Percentiles rank a stretch among this genome's conserved stretches.
These are phyloP conservation scores for Candida tammaniensis DNA, from an alignment of 805 yeast species.

Conservation along the genomic window DNA sequence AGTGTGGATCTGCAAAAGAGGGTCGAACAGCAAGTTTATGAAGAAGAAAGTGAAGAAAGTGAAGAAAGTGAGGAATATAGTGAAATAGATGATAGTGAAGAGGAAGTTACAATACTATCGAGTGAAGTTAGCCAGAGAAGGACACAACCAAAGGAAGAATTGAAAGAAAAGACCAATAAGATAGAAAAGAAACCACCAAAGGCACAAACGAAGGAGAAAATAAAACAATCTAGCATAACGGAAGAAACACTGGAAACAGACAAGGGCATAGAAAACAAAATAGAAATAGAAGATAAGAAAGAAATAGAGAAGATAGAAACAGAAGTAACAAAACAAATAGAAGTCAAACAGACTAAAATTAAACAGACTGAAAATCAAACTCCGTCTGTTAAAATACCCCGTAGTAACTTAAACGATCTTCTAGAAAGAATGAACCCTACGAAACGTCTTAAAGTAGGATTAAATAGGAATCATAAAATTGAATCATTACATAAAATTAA, in stretches of 20 bases:
- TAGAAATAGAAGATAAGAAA: too few species aligned
- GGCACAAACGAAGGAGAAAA: not conserved
- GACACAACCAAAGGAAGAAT: too few species aligned
- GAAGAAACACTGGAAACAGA: not conserved
- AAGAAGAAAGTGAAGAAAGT: too few species aligned
- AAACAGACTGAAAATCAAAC: not conserved
- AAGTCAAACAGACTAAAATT: too few species aligned
- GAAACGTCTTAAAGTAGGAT: conserved; percentile 7
- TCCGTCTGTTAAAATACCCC: too few species aligned
- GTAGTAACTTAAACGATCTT: conserved; percentile 10
- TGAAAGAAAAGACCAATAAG: too few species aligned
- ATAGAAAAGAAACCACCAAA: too few species aligned
- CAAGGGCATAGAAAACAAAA: too few species aligned
- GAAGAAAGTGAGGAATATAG: conserved; percentile 13
- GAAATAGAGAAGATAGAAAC: too few species aligned
- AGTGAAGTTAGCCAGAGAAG: conserved; percentile 6
- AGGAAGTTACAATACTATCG: conserved; percentile 9
- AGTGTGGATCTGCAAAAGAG: not conserved
- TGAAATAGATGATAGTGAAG: conserved; percentile 12
- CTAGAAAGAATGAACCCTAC: conserved; percentile 8
- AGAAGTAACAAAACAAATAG: too few species aligned
- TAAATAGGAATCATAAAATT: conserved; percentile 9
- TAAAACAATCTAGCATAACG: not conserved
- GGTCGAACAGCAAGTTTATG: too few species aligned
- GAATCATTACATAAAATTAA: conserved; percentile 14